These are phyloP conservation scores for Helianthus tuberosus DNA, from an alignment of 129 eudicot species.

Conservation along the genomic window DNA sequence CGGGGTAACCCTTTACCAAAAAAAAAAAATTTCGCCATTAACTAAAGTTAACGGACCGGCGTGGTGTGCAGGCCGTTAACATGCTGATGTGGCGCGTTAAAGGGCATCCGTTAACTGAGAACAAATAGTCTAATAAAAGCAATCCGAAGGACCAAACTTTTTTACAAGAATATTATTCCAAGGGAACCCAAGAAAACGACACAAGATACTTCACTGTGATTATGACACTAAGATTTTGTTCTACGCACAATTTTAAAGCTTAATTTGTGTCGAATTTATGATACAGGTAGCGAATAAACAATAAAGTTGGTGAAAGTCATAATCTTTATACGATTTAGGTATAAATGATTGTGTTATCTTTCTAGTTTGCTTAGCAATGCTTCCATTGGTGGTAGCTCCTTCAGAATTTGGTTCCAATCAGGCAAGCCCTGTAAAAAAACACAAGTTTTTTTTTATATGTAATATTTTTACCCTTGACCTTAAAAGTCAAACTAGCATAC, in stretches of 20 bases:
- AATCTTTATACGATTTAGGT: slow-evolving; percentile 16
- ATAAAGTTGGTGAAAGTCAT: background rate
- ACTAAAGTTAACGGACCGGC: too few species aligned
- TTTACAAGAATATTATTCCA: slow-evolving; percentile 24
- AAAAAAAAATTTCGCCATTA: too few species aligned
- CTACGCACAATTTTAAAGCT: background rate
- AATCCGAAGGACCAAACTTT: too few species aligned
- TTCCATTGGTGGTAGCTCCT: slow-evolving; percentile 95
- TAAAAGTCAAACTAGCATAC: slow-evolving; percentile 21
- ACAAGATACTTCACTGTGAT: background rate
- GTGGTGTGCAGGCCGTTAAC: too few species aligned
- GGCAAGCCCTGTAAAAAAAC: slow-evolving; percentile 72
- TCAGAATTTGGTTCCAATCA: slow-evolving; percentile 84
- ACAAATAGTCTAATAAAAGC: too few species aligned
- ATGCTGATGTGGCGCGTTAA: too few species aligned
- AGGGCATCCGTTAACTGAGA: too few species aligned
- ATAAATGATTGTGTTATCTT: slow-evolving; percentile 46
- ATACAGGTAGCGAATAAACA: background rate
- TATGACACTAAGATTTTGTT: slow-evolving; percentile 9
- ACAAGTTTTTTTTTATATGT: background rate
- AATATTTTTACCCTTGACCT: slow-evolving; percentile 15
- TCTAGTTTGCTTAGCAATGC: slow-evolving; percentile 92
- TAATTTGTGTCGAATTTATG: background rate
- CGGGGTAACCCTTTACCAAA: too few species aligned
- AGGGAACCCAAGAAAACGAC: background rate